phyloP scores from a whole-genome alignment of 2,329 filamentous ascomycete genomes.

The Geoglossum cookeanum region DNA sequence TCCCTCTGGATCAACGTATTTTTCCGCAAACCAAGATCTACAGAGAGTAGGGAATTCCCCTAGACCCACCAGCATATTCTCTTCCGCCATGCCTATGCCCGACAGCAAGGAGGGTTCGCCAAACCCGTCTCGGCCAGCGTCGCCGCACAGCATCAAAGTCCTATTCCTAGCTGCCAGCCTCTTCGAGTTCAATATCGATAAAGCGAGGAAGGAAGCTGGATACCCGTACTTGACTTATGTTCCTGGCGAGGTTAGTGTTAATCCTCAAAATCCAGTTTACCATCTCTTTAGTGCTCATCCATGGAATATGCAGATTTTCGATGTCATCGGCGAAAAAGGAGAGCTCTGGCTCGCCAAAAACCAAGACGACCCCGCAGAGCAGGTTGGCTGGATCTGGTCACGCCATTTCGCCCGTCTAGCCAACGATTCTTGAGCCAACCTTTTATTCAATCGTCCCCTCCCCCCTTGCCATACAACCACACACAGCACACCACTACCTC shows the following conservation, averaged over 20 bases:
- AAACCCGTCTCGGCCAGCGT: constrained; percentile 10
- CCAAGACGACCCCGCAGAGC: constrained; percentile 65
- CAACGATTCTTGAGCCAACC: not conserved
- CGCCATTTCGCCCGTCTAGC: constrained; percentile 59
- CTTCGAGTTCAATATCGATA: constrained; percentile 94
- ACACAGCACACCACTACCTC: not conserved
- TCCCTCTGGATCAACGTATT: constrained; percentile 6
- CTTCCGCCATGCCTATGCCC: constrained; percentile 66
- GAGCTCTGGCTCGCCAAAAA: constrained; percentile 96
- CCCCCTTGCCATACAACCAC: not conserved
- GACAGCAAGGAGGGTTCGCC: constrained; percentile 30
- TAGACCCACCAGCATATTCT: constrained; percentile 58
- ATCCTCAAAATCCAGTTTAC: not conserved
- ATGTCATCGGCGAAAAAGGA: constrained; percentile 88
- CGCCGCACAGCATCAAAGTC: constrained; percentile 39
- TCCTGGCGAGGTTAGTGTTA: constrained; percentile 54
- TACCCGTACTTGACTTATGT: constrained; percentile 94
- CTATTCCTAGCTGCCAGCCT: constrained; percentile 84
- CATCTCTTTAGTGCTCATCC: constrained; percentile 6
- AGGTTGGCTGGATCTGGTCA: constrained; percentile 96
- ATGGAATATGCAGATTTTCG: constrained; percentile 43
- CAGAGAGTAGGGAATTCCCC: constrained; percentile 11
- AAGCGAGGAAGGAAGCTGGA: constrained; percentile 75
- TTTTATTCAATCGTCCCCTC: not conserved
- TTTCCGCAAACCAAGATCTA: constrained; percentile 8